A percentile compares a stretch with the other conserved stretches of the same genome.
Conservation (phyloP, 768 basidiomycete genomes). For the Lyophyllum shimeji region DNA sequence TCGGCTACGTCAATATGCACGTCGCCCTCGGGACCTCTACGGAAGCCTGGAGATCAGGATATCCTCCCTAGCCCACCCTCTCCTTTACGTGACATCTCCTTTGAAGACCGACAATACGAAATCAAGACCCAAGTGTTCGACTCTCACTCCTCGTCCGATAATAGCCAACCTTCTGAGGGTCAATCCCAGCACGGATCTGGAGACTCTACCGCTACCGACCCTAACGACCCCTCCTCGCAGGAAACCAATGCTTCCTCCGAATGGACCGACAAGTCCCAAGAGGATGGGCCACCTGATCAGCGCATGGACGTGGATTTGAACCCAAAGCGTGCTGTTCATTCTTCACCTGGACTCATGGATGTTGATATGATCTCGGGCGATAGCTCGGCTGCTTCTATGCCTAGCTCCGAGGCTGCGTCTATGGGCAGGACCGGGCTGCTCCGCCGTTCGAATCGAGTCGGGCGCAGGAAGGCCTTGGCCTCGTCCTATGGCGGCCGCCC, state of each 20-base stretch:
- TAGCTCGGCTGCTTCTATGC: neutral
- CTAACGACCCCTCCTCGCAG: neutral
- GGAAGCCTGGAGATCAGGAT: neutral
- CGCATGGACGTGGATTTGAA: neutral
- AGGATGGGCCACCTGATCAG: neutral
- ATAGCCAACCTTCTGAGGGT: neutral
- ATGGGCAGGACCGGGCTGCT: neutral
- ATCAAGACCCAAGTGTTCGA: neutral
- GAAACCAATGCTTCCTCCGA: neutral
- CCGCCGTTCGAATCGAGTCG: neutral
- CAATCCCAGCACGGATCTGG: neutral
- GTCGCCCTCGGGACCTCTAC: neutral
- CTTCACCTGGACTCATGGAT: neutral
- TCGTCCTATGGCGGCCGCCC: neutral
- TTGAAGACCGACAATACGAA: neutral
- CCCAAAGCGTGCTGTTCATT: neutral
- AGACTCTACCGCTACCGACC: neutral
- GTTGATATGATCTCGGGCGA: neutral
- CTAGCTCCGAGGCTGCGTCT: neutral
- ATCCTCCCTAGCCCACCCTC: neutral
- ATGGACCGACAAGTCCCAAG: neutral
- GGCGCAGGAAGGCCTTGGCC: neutral
- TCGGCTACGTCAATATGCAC: neutral
- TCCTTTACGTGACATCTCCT: neutral
- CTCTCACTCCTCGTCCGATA: neutral